Evolutionary conservation across 2,329 filamentous ascomycete genomes (phyloP), one percentile per base, ranked within the genome.

Genomic region (Hypoxylon sp.): DNA sequence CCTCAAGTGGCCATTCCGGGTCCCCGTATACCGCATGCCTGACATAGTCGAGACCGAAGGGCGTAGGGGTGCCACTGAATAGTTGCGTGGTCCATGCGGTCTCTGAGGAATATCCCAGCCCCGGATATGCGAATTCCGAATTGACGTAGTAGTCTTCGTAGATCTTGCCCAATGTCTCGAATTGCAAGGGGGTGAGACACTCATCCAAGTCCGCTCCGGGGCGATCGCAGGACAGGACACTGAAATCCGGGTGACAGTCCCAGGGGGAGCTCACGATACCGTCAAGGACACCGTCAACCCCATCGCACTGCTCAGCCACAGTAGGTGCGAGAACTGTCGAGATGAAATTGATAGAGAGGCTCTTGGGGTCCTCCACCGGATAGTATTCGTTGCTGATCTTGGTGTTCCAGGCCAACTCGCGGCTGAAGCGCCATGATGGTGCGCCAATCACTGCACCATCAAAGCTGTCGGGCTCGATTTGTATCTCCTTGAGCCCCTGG

Each of bases 401-500:
- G 7, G 50, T 72, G 75, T 9, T 49, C 50, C 46, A 60, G 8
- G 51, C 38, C n/a, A 48, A 27, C 5, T 52, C 36, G 23, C 56
- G 60, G 32, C 51, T 55, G 7, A 43, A 48, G 38, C 56, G 55
- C 56, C 62, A 61, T 4, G 75, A 75, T 41, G 68, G 61, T 32
- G 42, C 60, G 4, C 75, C 75, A 8, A 76, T 74, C 3, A 80
- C 58, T n/a, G 79, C 72, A n/a, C 78, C 78, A 48, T 80, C 76
- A 40, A 80, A 73, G 59, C 76, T 73, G 35, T 73, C 67, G 2
- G 73, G 65, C 2, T 71, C 68, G 8, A 72, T 70, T 12, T 68
- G 67, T 0, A 75, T 73, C 9, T 75, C 65, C 38, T 77, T 77
- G 11, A 81, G 65, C 11, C 79, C 79, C 65, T 83, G 78, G 2